Evolutionary conservation across 139 green algal species (phyloP).

Genomic region (Astrephomene gubernaculifera): DNA sequence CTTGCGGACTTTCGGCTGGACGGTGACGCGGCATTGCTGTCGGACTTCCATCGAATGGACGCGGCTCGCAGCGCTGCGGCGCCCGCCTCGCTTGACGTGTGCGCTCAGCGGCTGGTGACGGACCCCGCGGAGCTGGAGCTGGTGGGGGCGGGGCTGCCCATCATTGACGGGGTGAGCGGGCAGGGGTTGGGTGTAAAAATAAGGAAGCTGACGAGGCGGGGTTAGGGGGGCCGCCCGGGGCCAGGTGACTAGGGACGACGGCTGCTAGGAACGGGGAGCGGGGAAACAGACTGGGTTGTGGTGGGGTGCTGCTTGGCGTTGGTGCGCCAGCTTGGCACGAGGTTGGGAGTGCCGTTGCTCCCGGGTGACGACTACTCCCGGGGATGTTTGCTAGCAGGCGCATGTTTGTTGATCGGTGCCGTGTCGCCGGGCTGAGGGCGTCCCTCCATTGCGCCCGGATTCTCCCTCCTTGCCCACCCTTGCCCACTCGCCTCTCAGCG

Average conservation of each 20-base stretch:
- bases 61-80: background rate
- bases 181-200: too few relatives aligned
- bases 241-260: background rate
- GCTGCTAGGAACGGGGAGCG: background rate
- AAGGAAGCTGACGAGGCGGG: too few relatives aligned
- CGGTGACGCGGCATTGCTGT: background rate
- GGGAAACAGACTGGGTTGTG: background rate
- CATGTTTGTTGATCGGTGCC: too few relatives aligned
- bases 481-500: too few relatives aligned
- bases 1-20: background rate
- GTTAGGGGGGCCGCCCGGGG: background rate
- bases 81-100: background rate
- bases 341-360: too few relatives aligned
- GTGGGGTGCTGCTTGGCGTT: too few relatives aligned
- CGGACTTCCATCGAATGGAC: background rate
- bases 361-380: too few relatives aligned
- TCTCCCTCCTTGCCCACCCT: too few relatives aligned
- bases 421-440: too few relatives aligned
- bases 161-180: slow-evolving; percentile 59
- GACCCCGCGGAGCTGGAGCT: slow-evolving; percentile 63
- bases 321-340: too few relatives aligned
- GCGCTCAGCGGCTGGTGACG: slow-evolving; percentile 9
- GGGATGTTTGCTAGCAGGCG: too few relatives aligned
- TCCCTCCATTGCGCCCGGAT: too few relatives aligned
- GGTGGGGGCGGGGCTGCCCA: slow-evolving; percentile 59